phyloP scores from a whole-genome alignment of 345 rosid species.

The Psidium guajava region DNA sequence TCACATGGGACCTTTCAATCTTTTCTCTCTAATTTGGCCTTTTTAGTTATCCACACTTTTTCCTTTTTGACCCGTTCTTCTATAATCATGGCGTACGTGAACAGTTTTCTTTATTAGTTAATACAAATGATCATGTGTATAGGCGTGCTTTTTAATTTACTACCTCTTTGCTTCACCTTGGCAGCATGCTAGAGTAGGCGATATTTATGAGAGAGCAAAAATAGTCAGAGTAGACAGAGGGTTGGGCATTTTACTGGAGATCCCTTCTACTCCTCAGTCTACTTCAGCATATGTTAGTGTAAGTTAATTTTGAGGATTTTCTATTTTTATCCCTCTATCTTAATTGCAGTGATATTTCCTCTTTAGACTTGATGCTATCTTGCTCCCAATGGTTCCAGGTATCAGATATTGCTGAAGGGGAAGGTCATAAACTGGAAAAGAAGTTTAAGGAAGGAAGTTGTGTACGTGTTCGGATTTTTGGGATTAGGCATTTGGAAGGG shows the following conservation, averaged over 20 bases:
- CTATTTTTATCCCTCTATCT: neutral
- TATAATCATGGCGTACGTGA: neutral
- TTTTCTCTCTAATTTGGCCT: neutral
- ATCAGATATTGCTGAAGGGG: conserved; percentile 81
- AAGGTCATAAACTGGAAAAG: conserved; percentile 62
- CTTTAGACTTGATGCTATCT: neutral
- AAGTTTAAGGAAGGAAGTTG: conserved; percentile 64
- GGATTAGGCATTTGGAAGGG: conserved; percentile 86
- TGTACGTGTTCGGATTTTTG: conserved; percentile 84
- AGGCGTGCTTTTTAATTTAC: neutral
- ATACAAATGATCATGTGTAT: neutral
- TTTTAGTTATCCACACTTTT: neutral
- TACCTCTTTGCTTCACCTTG: conserved; percentile 6
- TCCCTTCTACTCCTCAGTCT: conserved; percentile 54
- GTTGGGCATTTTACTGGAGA: conserved; percentile 77
- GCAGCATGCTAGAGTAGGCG: conserved; percentile 69
- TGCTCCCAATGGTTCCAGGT: conserved; percentile 25
- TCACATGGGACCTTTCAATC: neutral
- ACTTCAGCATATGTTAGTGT: conserved; percentile 77
- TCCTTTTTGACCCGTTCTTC: neutral
- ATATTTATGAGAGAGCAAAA: conserved; percentile 71
- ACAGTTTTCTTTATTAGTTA: neutral
- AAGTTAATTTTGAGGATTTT: conserved; percentile 18
- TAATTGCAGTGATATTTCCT: neutral
- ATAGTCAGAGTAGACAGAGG: conserved; percentile 79